Conservation (phyloP, 2,329 filamentous ascomycete genomes). For the Sporothrix euskadiensis region DNA sequence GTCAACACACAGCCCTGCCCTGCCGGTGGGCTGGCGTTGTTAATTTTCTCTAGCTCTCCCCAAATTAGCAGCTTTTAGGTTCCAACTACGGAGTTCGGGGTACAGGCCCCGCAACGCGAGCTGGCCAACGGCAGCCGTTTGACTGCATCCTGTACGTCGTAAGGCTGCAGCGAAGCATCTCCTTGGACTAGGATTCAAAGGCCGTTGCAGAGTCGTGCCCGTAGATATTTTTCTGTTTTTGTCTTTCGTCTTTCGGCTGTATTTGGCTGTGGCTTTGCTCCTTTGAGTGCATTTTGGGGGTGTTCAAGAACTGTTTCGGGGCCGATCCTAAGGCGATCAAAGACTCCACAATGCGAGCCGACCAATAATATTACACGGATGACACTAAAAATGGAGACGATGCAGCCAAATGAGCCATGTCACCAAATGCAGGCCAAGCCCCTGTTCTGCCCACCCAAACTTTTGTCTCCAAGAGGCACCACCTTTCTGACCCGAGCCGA, state of each 20-base stretch:
- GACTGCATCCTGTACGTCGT: not conserved
- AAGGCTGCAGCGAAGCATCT: not conserved
- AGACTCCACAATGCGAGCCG: constrained; percentile 15
- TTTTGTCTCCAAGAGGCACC: no score
- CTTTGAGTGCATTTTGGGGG: not conserved
- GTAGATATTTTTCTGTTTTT: not conserved
- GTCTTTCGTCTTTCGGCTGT: not conserved
- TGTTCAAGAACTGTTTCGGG: no score
- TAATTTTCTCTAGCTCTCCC: not conserved
- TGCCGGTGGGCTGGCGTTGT: not conserved
- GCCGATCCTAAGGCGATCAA: not conserved
- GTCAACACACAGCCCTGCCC: not conserved
- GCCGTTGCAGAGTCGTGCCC: not conserved
- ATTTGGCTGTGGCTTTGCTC: not conserved
- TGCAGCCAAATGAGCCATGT: no score
- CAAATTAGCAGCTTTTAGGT: not conserved
- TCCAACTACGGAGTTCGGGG: no score
- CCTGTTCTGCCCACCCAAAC: no score
- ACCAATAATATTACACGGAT: constrained; percentile 16
- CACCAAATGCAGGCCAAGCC: no score
- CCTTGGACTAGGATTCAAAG: constrained; percentile 11
- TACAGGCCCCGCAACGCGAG: constrained; percentile 17
- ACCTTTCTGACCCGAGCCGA: not conserved
- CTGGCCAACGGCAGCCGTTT: not conserved
- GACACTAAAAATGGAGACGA: not conserved